Conservation (phyloP, 306 rosid genomes). For the Ochetophila trinervis region DNA sequence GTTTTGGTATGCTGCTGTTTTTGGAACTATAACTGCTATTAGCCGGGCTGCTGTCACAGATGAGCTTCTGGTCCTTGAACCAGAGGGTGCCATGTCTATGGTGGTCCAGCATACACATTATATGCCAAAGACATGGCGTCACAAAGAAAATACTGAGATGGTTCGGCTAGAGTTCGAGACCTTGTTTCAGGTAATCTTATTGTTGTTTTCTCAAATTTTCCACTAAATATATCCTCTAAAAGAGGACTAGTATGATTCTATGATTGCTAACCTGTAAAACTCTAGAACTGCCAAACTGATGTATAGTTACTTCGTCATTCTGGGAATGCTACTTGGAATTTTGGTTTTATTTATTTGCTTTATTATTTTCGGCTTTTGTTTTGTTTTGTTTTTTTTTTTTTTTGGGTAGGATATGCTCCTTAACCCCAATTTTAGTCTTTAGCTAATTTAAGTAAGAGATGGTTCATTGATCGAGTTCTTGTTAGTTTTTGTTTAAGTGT, state of each 20-base stretch:
- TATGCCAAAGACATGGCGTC: conserved; percentile 97
- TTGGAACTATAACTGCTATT: conserved; percentile 84
- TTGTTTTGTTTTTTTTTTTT: no score
- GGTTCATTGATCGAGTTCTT: neutral
- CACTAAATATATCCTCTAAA: conserved; percentile 14
- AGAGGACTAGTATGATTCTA: neutral
- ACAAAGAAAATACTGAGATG: conserved; percentile 68
- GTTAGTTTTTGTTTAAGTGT: neutral
- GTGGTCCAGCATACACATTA: conserved; percentile 91
- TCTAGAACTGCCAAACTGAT: neutral
- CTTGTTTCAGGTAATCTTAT: conserved; percentile 69
- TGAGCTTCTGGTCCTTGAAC: conserved; percentile 76
- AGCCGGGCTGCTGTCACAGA: conserved; percentile 64
- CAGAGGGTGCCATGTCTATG: conserved; percentile 77
- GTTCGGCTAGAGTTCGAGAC: conserved; percentile 71
- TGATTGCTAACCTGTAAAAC: conserved; percentile 1
- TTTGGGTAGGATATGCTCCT: no score
- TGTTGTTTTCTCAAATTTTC: conserved; percentile 7
- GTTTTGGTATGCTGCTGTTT: conserved; percentile 95
- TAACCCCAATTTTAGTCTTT: neutral
- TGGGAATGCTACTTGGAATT: neutral
- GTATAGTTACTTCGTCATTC: neutral
- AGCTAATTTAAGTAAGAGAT: neutral
- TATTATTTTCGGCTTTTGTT: neutral
- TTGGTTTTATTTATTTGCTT: neutral